A percentile compares a stretch with the other conserved stretches of the same genome.
phyloP scores from a whole-genome alignment of 129 eudicot genomes.

The Flaveria ramosissima region DNA sequence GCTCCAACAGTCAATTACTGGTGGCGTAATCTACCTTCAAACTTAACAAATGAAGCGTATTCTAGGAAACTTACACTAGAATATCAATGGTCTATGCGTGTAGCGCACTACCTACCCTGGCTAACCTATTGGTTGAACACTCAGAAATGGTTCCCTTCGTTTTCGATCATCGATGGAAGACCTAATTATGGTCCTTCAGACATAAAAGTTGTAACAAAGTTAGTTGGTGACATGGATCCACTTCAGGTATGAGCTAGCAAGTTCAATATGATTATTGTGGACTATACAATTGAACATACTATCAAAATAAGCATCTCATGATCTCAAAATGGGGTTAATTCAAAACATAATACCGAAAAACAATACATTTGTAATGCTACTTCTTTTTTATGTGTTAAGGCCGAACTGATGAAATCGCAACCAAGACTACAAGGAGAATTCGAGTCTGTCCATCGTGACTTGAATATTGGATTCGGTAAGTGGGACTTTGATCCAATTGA shows the following conservation, averaged over 20 bases:
- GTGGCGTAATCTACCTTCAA: slow-evolving; percentile 70
- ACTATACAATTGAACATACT: too few species aligned
- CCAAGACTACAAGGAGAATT: slow-evolving; percentile 64
- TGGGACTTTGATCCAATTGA: slow-evolving; percentile 6
- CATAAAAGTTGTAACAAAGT: slow-evolving; percentile 21
- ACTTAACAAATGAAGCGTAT: slow-evolving; percentile 48
- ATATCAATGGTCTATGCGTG: slow-evolving; percentile 64
- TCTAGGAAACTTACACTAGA: slow-evolving; percentile 44
- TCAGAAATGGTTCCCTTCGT: slow-evolving; percentile 51
- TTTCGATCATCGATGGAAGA: slow-evolving; percentile 21
- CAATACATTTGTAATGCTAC: too few species aligned
- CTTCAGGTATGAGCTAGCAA: too few species aligned
- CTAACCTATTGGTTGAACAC: slow-evolving; percentile 82
- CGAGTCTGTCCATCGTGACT: slow-evolving; percentile 55
- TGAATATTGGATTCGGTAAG: not conserved
- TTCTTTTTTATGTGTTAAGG: too few species aligned
- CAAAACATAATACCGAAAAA: too few species aligned
- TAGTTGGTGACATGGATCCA: not conserved
- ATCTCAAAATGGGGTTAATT: too few species aligned
- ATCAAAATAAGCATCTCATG: too few species aligned
- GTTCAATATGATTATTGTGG: too few species aligned
- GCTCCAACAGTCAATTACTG: slow-evolving; percentile 68
- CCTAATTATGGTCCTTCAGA: slow-evolving; percentile 42
- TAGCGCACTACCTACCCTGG: slow-evolving; percentile 62
- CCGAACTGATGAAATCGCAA: not conserved